Evolutionary conservation across 2,329 filamentous ascomycete genomes (phyloP), one percentile per base, ranked within the genome.

Genomic region (Talaromyces sp.): DNA sequence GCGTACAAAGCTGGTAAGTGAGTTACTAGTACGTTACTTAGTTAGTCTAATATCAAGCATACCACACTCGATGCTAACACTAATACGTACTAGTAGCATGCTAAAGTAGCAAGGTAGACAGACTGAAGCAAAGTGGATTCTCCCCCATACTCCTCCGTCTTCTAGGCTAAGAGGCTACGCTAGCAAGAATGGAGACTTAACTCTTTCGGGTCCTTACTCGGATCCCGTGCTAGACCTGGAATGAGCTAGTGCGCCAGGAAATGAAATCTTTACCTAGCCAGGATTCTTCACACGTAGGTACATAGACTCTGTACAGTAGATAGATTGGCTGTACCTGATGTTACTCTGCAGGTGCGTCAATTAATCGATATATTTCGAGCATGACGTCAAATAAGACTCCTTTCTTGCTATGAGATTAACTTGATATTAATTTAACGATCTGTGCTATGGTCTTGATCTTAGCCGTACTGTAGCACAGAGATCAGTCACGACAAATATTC

Each of bases 201-300:
- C 56, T 31, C 22, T 59, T 59, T 59, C 39, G 6, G 56, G 56
- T 59, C n/a, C 13, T 31, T 59, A 59, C 56, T 59, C 56, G 31
- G 35, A 58, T 59, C 56, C 7, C 54, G 19, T 37, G 39, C 56
- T 59, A 45, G 39, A 9, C 4, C 6, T 14, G 33, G 22, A 52
- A 52, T 10, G 47, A 27, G 16, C 33, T 52, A 52, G 48, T 33
- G 48, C 16, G n/a, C 8, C 9, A 19, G 16, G 41, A 3, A 16
- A 24, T 11, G 22, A 48, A 52, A 33, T 56, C 50, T 37, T 56
- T 22, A 22, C 22, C 22, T 22, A 2, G 22, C 22, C 50, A 56
- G 35, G 48, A 31, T 52, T 52, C 27, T 52, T 33, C 24, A 50
- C 19, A 22, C 22, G 22, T 22, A 22, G 22, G 22, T 22, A 22